Evolutionary conservation across 805 yeast species (phyloP).

Genomic region (Candida sanyiensis): DNA sequence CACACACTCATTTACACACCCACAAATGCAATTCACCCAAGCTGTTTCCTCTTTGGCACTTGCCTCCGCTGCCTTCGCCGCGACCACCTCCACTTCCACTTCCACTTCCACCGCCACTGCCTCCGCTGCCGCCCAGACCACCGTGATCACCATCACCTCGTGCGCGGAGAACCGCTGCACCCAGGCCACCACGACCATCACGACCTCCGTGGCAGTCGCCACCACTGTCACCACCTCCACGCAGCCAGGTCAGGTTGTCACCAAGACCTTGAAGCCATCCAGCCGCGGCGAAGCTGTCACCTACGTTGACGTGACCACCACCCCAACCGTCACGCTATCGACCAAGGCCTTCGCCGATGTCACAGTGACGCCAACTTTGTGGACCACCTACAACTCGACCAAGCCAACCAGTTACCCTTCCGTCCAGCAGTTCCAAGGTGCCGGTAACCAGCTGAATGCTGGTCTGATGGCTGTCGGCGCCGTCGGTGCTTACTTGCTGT

Average conservation of each 20-base stretch:
- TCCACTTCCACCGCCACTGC: neutral
- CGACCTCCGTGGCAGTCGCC: constrained; percentile 14
- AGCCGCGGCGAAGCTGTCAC: constrained; percentile 32
- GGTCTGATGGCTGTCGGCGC: constrained; percentile 25
- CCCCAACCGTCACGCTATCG: constrained; percentile 34
- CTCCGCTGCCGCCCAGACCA: constrained; percentile 15
- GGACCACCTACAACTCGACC: constrained; percentile 27
- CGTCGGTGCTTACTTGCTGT: constrained; percentile 26
- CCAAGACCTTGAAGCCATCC: constrained; percentile 18
- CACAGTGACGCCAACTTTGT: constrained; percentile 34
- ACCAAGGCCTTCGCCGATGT: constrained; percentile 39
- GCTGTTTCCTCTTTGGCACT: constrained; percentile 20
- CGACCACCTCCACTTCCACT: constrained; percentile 19
- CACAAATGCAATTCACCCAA: constrained; percentile 25
- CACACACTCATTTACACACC: constrained; percentile 16
- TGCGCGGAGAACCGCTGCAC: constrained; percentile 21
- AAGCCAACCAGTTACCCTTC: constrained; percentile 12
- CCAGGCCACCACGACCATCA: constrained; percentile 7
- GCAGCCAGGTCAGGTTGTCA: constrained; percentile 17
- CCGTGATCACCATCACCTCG: constrained; percentile 25
- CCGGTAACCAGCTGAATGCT: constrained; percentile 16
- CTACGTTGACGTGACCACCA: constrained; percentile 34
- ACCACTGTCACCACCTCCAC: constrained; percentile 21
- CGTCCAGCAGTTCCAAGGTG: constrained; percentile 21
- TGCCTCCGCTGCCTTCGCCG: constrained; percentile 21